A percentile compares a stretch with the other conserved stretches of the same genome.
Conservation (phyloP, 2,329 filamentous ascomycete species). For the Zasmidium cellare region DNA sequence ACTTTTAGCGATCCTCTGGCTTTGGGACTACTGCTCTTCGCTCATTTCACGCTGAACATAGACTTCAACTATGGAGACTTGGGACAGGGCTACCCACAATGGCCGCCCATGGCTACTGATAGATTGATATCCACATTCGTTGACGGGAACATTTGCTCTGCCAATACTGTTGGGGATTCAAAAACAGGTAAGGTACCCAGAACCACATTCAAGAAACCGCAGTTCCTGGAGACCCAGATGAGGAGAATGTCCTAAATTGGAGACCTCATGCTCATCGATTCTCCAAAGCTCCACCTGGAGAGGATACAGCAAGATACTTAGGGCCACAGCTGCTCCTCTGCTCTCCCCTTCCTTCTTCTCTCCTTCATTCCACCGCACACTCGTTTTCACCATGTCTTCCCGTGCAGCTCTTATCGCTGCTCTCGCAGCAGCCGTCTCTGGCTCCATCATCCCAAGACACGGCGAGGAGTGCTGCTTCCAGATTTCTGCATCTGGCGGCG, state of each 20-base stretch:
- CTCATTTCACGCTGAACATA: no score
- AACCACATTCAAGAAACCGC: no score
- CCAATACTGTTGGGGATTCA: no score
- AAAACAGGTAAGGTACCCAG: no score
- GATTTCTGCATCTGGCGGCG: conserved; percentile 8
- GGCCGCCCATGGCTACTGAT: no score
- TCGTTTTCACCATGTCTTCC: background rate
- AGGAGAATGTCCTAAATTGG: background rate
- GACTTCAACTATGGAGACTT: no score
- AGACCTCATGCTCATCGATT: background rate
- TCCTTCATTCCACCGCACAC: background rate
- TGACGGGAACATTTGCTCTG: no score
- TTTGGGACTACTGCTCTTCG: no score
- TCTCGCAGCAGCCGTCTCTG: conserved; percentile 8
- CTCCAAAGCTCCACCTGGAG: background rate
- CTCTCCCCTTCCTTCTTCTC: background rate
- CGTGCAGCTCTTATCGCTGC: background rate
- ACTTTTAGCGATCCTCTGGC: no score
- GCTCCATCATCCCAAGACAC: conserved; percentile 7
- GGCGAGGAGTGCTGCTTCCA: conserved; percentile 17
- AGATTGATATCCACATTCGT: no score
- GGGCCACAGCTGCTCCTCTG: background rate
- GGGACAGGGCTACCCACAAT: no score
- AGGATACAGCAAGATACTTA: background rate
- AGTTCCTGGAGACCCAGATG: no score